Percentiles rank a stretch among this genome's conserved stretches.
phyloP scores from a whole-genome alignment of 1,284 basidiomycete genomes.

The Apiotrichum akiyoshidainum region DNA sequence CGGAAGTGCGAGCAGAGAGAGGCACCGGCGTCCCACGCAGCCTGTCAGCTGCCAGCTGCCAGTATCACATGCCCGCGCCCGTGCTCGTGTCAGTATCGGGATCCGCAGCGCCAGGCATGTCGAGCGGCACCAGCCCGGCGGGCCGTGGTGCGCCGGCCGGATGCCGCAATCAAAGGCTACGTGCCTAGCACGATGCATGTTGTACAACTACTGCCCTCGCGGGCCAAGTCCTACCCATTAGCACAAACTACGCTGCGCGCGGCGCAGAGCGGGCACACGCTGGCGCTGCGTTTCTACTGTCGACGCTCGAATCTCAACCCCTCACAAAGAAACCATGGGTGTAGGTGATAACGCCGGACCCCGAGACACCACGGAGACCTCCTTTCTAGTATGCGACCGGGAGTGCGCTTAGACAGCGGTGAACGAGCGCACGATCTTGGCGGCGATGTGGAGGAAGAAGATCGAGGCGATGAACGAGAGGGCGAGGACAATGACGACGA shows the following conservation, averaged over 20 bases:
- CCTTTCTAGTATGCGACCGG: not conserved
- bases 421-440: slow-evolving; percentile 87
- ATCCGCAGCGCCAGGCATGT: no score
- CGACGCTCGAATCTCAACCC: not conserved
- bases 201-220: slow-evolving; percentile 10
- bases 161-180: not conserved
- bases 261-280: not conserved
- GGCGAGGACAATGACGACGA: slow-evolving; percentile 94
- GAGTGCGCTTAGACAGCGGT: slow-evolving; percentile 61
- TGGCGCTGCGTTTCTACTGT: not conserved
- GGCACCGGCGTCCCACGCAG: no score
- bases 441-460: slow-evolving; percentile 97
- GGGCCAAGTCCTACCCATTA: not conserved
- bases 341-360: not conserved
- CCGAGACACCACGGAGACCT: not conserved
- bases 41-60: no score
- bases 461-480: slow-evolving; percentile 98
- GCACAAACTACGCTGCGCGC: no score
- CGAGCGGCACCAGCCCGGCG: no score
- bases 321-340: no score
- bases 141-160: no score
- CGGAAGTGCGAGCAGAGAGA: no score
- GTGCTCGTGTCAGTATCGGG: no score
- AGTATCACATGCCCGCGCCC: no score
- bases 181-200: slow-evolving; percentile 11